Conservation (phyloP, 257 asterid species). For the Solanum megistacrolobum region DNA sequence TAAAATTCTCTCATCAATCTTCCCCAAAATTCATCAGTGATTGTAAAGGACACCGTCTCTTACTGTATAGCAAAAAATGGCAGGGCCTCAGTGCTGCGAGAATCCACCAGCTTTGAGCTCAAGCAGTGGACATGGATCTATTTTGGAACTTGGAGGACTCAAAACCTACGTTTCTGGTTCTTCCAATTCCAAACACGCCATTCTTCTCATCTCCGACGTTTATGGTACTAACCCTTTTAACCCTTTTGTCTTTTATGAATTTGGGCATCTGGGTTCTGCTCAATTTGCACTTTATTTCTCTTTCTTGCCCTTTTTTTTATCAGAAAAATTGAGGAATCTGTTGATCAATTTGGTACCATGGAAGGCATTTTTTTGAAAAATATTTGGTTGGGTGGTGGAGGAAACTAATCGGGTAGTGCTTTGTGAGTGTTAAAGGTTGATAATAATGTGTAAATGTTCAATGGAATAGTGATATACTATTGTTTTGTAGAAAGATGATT, state of each 20-base stretch:
- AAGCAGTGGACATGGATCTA: slow-evolving; percentile 35
- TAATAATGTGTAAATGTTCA: neutral
- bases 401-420: neutral
- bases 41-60: neutral
- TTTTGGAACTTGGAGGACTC: slow-evolving; percentile 33
- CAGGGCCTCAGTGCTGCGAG: slow-evolving; percentile 50
- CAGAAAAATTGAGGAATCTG: neutral
- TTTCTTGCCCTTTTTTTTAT: neutral
- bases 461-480: neutral
- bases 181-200: slow-evolving; percentile 31
- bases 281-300: neutral
- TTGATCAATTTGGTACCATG: neutral
- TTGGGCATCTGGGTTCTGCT: neutral
- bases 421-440: neutral
- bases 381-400: neutral
- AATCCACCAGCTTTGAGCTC: slow-evolving; percentile 48
- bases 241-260: neutral
- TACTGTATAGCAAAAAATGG: slow-evolving; percentile 10
- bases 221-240: slow-evolving; percentile 19
- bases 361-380: neutral
- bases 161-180: slow-evolving; percentile 32
- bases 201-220: slow-evolving; percentile 42
- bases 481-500: neutral
- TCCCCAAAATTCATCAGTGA: neutral
- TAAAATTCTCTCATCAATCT: no score